These are phyloP conservation scores for Ilex asprella DNA, from an alignment of 257 asterid genomes.

Conservation along the genomic window DNA sequence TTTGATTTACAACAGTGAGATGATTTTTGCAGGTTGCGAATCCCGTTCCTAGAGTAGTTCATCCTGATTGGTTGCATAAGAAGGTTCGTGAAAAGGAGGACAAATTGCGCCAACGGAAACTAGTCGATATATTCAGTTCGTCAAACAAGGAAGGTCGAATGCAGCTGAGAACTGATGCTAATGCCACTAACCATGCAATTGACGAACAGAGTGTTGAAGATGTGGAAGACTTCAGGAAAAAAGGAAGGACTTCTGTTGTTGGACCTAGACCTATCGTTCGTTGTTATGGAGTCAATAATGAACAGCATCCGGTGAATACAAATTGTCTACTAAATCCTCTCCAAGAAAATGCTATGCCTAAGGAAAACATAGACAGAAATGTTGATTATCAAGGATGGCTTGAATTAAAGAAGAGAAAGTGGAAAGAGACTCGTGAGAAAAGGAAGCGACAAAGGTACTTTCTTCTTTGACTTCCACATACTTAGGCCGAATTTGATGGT, in stretches of 20 bases:
- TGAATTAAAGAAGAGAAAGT: conserved; percentile 84
- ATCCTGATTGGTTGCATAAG: conserved; percentile 99
- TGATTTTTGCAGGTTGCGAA: conserved; percentile 63
- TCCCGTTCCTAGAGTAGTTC: conserved; percentile 99
- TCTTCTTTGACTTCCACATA: conserved; percentile 3
- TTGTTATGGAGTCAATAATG: conserved; percentile 38
- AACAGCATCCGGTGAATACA: conserved; percentile 26
- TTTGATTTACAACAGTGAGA: conserved; percentile 7
- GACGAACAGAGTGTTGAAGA: conserved; percentile 48
- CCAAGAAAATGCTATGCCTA: conserved; percentile 31
- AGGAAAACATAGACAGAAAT: conserved; percentile 54
- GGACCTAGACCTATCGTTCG: conserved; percentile 69
- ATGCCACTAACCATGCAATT: conserved; percentile 21
- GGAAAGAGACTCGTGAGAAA: conserved; percentile 73
- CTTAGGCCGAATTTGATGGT: neutral
- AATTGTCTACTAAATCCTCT: conserved; percentile 28
- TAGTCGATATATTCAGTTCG: conserved; percentile 75
- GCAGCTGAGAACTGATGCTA: conserved; percentile 23
- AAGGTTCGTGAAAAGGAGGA: conserved; percentile 97
- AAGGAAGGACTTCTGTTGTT: conserved; percentile 30
- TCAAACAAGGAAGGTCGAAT: conserved; percentile 35
- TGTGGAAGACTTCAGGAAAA: conserved; percentile 72
- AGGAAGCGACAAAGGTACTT: conserved; percentile 86
- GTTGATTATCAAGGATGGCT: conserved; percentile 93
- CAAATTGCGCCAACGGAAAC: conserved; percentile 83